A percentile compares a stretch with the other conserved stretches of the same genome.
These are phyloP conservation scores for Phlyctochytrium bullatum DNA, from an alignment of 192 early-diverging fungal species.

Conservation along the genomic window DNA sequence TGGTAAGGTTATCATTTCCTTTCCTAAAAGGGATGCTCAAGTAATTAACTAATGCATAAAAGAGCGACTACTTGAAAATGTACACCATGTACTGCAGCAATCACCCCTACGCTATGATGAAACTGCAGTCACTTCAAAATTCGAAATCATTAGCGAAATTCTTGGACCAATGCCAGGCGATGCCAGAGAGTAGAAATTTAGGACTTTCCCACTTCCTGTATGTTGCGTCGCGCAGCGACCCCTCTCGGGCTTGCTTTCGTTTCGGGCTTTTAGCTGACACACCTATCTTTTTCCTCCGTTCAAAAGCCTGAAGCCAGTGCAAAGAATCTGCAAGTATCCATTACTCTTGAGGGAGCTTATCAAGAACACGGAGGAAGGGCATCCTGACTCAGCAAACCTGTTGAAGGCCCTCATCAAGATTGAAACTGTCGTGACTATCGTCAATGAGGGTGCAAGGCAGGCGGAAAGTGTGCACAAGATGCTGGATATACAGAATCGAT, in stretches of 20 bases:
- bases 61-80: conserved; percentile 60
- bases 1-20: conserved; percentile 28
- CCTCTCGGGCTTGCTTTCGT: conserved; percentile 9
- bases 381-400: conserved; percentile 45
- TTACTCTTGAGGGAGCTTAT: conserved; percentile 53
- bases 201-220: conserved; percentile 27
- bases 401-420: conserved; percentile 46
- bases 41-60: conserved; percentile 9
- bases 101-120: conserved; percentile 59
- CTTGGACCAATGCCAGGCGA: conserved; percentile 25
- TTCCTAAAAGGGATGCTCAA: neutral
- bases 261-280: neutral
- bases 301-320: conserved; percentile 51
- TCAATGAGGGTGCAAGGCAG: conserved; percentile 54
- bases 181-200: conserved; percentile 20
- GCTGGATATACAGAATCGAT: conserved; percentile 48
- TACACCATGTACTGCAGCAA: conserved; percentile 66
- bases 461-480: conserved; percentile 54
- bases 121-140: conserved; percentile 45
- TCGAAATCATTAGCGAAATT: conserved; percentile 44
- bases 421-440: conserved; percentile 54
- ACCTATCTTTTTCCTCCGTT: neutral
- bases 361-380: conserved; percentile 43
- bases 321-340: conserved; percentile 61
- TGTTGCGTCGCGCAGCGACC: conserved; percentile 8